Evolutionary conservation across 345 rosid genomes (phyloP), one percentile per base, ranked within the genome.

Genomic region (Brassica incana): DNA sequence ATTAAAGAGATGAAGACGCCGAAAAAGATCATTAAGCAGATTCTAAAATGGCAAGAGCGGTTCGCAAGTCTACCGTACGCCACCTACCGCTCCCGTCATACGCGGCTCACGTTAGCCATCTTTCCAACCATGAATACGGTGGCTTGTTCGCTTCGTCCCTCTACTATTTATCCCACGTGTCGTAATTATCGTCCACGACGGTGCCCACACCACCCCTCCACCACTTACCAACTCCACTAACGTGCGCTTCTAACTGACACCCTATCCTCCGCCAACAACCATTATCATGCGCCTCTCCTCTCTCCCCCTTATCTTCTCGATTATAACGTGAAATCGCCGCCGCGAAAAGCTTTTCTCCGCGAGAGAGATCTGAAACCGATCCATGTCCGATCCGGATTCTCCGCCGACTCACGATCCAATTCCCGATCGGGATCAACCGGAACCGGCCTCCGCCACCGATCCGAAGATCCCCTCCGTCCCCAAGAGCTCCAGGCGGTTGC

Each of bases 401-500:
- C 85, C 87, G 38, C 50, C 84, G 66, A 62, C 32, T 58, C 75
- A 72, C 1, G 74, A 80, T 40, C 70, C 83, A 2, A 64, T 71
- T 27, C 76, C 82, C 3, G 84, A 74, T 14, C 67, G 60, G 43
- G 74, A 75, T 9, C 75, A 67, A 38, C 67, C 85, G 6, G 74
- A 66, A 18, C 74, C 76, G 1, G 8, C 43, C 11, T 35, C 83
- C 36, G 56, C 12, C 16, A 30, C 81, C 8, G 85, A 73, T 64
- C 59, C 30, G 9, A 77, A 76, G 2, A 11, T 68, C 29, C 70
- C 80, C 30, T 79, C 78, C 27, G 3, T 62, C 12, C 83, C 85
- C 0, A 79, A 85, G 38, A 86, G 71, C 69, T 90, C 93, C 0
- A 90, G 97, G 29, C 95, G 98, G 29, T 90, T 94, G 14, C 98